These are phyloP conservation scores for Coleophoma eucalyptorum DNA, from an alignment of 2,329 filamentous ascomycete genomes.

Conservation along the genomic window DNA sequence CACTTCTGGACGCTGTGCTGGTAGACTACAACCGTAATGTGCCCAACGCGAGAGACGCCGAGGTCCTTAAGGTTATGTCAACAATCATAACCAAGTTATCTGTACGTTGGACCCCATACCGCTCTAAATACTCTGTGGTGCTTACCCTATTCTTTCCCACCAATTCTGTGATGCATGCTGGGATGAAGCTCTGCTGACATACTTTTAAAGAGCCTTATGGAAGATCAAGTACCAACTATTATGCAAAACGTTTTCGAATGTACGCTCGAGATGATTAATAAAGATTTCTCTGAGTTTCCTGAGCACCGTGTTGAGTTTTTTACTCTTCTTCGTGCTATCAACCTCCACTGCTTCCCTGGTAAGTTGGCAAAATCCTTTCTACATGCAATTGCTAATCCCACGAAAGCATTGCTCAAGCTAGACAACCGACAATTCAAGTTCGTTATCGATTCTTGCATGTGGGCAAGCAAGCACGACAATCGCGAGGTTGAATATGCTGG, in stretches of 20 bases:
- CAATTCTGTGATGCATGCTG: too few relatives aligned
- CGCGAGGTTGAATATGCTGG: slow-evolving; percentile 95
- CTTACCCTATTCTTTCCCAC: slow-evolving; percentile 18
- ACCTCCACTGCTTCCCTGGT: slow-evolving; percentile 92
- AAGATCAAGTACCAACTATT: slow-evolving; percentile 94
- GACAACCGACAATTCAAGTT: slow-evolving; percentile 98
- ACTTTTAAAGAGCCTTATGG: slow-evolving; percentile 74
- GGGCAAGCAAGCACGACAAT: slow-evolving; percentile 99
- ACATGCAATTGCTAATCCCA: slow-evolving; percentile 7
- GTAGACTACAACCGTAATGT: slow-evolving; percentile 98
- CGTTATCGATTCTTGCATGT: slow-evolving; percentile 98
- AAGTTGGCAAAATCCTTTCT: slow-evolving; percentile 15
- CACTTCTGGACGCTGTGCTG: slow-evolving; percentile 87
- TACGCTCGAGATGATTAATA: slow-evolving; percentile 99
- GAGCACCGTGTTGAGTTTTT: slow-evolving; percentile 99
- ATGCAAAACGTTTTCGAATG: slow-evolving; percentile 99
- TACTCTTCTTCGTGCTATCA: slow-evolving; percentile 93
- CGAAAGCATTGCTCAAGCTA: slow-evolving; percentile 74
- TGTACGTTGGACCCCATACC: slow-evolving; percentile 62
- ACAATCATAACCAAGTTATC: slow-evolving; percentile 95
- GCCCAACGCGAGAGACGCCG: slow-evolving; percentile 88
- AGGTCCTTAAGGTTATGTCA: slow-evolving; percentile 96
- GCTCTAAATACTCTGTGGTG: slow-evolving; percentile 42
- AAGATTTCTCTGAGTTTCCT: slow-evolving; percentile 98
- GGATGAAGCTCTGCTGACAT: slow-evolving; percentile 23